Evolutionary conservation across 129 eudicot species (phyloP).

Genomic region (Flaveria ramosissima): DNA sequence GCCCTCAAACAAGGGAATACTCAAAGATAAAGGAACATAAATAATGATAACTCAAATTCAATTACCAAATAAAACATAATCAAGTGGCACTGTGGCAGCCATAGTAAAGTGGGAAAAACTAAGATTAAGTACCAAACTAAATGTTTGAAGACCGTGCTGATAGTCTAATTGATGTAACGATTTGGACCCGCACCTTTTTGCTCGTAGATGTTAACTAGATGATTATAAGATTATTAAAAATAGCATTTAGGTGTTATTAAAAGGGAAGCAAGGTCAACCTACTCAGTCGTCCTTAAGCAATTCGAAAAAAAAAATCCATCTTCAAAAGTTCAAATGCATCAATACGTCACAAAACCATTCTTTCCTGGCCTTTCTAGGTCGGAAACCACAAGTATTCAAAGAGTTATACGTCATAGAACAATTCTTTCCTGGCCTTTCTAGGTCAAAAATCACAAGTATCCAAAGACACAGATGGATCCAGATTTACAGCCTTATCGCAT

Average conservation of each 20-base stretch:
- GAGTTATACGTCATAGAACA: too few species aligned
- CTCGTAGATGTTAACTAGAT: neutral
- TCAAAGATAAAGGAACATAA: too few species aligned
- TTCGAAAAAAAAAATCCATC: neutral
- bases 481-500: too few species aligned
- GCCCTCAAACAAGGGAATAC: too few species aligned
- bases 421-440: too few species aligned
- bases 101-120: neutral
- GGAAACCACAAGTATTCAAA: neutral
- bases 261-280: slow-evolving; percentile 1
- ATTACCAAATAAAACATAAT: neutral
- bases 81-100: neutral
- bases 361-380: neutral
- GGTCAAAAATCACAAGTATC: too few species aligned
- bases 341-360: neutral
- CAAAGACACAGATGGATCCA: too few species aligned
- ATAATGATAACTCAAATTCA: neutral
- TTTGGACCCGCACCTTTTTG: slow-evolving; percentile 6
- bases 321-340: neutral
- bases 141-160: neutral
- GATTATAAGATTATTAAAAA: neutral
- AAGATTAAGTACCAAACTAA: neutral
- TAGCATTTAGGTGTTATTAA: neutral
- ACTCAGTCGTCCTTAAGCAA: neutral
- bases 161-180: slow-evolving; percentile 7